A percentile compares a stretch with the other conserved stretches of the same genome.
phyloP scores from a whole-genome alignment of 2,329 filamentous ascomycete genomes.

The Paraconiothyrium sp. region DNA sequence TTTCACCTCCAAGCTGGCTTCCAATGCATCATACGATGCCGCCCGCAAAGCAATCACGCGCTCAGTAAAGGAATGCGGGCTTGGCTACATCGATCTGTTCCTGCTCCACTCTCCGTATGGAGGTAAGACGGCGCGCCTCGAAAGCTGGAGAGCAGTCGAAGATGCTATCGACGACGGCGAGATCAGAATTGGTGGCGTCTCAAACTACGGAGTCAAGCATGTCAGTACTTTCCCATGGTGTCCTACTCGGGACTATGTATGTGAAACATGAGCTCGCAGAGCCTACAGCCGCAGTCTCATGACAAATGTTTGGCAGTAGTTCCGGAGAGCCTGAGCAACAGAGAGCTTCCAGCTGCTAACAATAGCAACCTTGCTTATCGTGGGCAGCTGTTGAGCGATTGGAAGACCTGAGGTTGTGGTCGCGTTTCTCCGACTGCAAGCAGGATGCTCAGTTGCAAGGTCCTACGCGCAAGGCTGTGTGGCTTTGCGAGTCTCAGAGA shows the following conservation, averaged over 20 bases:
- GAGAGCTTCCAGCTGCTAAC: constrained; percentile 1
- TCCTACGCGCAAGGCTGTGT: constrained; percentile 2
- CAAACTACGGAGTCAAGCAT: constrained; percentile 80
- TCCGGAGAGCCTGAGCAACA: not conserved
- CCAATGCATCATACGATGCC: constrained; percentile 72
- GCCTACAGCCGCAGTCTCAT: not conserved
- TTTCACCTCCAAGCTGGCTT: constrained; percentile 81
- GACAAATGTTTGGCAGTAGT: not conserved
- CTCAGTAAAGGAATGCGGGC: constrained; percentile 70
- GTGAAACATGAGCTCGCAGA: constrained; percentile 1
- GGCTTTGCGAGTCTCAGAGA: not conserved
- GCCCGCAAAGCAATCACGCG: constrained; percentile 72
- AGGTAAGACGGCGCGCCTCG: constrained; percentile 71
- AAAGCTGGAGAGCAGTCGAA: constrained; percentile 79
- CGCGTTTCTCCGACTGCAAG: constrained; percentile 9
- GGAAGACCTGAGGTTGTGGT: not conserved
- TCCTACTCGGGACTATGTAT: not conserved
- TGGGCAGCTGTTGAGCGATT: not conserved
- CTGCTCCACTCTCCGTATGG: constrained; percentile 83
- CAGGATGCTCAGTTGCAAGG: not conserved
- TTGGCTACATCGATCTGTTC: constrained; percentile 83
- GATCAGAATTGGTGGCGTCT: constrained; percentile 76
- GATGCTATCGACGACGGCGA: constrained; percentile 79
- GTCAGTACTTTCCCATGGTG: constrained; percentile 54
- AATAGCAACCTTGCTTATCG: constrained; percentile 2